Conservation (phyloP, 2,329 filamentous ascomycete genomes). For the Xylariaceae sp. region DNA sequence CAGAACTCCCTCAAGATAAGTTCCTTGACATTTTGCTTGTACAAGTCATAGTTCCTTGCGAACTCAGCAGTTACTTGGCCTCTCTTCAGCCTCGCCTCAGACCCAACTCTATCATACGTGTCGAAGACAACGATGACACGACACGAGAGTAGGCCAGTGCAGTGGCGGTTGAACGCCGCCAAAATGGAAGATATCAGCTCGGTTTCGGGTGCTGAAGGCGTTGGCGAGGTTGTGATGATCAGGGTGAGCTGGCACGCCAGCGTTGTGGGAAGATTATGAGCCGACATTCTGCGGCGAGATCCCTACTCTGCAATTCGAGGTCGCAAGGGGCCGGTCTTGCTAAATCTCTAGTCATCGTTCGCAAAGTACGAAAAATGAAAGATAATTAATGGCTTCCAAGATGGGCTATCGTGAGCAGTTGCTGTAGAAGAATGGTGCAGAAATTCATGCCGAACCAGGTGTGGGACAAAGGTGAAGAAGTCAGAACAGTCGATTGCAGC, state of each 20-base stretch:
- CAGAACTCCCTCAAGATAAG: constrained; percentile 33
- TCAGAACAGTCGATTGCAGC: no score
- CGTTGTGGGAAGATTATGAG: constrained; percentile 3
- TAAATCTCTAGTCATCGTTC: no score
- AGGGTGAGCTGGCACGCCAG: constrained; percentile 31
- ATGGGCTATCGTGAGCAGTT: no score
- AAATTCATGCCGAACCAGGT: no score
- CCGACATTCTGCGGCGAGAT: constrained; percentile 3
- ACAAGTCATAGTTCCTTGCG: constrained; percentile 36
- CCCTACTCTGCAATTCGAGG: no score
- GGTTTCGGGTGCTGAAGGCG: constrained; percentile 48
- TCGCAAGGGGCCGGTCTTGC: no score
- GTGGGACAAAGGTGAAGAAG: no score
- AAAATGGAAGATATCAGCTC: constrained; percentile 46
- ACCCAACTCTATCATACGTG: constrained; percentile 41
- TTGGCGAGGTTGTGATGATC: constrained; percentile 52
- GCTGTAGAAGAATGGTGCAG: no score
- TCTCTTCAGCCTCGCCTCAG: constrained; percentile 42
- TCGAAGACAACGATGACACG: constrained; percentile 49
- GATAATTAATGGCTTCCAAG: no score
- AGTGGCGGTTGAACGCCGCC: constrained; percentile 40
- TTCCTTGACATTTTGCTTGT: constrained; percentile 43
- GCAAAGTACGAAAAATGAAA: no score
- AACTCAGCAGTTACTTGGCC: constrained; percentile 45
- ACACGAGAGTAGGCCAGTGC: constrained; percentile 36